Evolutionary conservation across 805 yeast species (phyloP).

Genomic region (Kazachstania africana): DNA sequence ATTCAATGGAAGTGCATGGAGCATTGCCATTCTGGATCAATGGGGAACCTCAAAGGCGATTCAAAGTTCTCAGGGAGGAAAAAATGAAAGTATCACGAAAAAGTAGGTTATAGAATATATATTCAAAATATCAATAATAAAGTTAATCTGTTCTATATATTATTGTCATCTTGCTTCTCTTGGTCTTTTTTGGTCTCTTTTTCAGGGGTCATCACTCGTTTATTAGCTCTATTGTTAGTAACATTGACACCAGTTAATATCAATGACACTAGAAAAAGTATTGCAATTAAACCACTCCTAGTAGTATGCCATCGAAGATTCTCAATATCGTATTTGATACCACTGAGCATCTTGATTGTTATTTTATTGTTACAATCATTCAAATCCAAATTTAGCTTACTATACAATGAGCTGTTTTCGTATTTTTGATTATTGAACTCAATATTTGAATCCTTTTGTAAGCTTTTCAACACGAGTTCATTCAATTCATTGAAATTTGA

Average conservation of each 20-base stretch:
- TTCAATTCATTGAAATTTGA: slow-evolving; percentile 67
- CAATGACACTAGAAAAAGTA: slow-evolving; percentile 51
- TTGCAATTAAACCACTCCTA: slow-evolving; percentile 72
- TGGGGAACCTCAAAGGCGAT: slow-evolving; percentile 65
- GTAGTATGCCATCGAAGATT: slow-evolving; percentile 88
- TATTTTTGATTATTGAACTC: slow-evolving; percentile 78
- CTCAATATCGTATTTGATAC: slow-evolving; percentile 77
- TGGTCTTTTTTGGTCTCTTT: no score
- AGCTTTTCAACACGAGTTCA: slow-evolving; percentile 41
- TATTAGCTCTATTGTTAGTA: slow-evolving; percentile 22
- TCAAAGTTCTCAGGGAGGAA: slow-evolving; percentile 36
- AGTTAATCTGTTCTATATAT: no score
- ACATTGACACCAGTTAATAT: slow-evolving; percentile 42
- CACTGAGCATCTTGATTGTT: slow-evolving; percentile 68
- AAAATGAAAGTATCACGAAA: slow-evolving; percentile 40
- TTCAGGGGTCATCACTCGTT: no score
- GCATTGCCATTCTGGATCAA: slow-evolving; percentile 62
- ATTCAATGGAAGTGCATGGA: slow-evolving; percentile 51
- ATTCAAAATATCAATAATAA: background rate
- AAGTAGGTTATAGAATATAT: no score
- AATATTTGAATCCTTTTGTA: slow-evolving; percentile 70
- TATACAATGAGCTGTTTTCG: slow-evolving; percentile 68
- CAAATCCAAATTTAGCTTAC: slow-evolving; percentile 52
- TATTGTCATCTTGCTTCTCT: no score
- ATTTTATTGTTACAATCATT: slow-evolving; percentile 81